These are phyloP conservation scores for Aspergillus incahuasiensis DNA, from an alignment of 495 filamentous ascomycete genomes.

Conservation along the genomic window DNA sequence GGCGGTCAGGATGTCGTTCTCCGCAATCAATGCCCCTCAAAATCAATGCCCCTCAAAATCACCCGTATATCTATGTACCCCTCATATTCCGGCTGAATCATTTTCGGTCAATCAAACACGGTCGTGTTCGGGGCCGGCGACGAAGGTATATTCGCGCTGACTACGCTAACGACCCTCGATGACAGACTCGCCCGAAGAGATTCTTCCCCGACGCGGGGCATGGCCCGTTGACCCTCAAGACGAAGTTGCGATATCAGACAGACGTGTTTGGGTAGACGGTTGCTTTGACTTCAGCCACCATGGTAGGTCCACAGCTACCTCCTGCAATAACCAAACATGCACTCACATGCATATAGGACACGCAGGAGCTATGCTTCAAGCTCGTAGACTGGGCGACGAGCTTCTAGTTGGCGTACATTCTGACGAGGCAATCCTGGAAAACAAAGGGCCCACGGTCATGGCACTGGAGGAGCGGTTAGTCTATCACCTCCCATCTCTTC, in stretches of 20 bases:
- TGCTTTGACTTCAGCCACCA: slow-evolving; percentile 99
- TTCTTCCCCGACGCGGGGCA: slow-evolving; percentile 44
- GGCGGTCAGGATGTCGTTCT: slow-evolving; percentile 2
- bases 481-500: neutral
- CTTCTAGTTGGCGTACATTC: slow-evolving; percentile 90
- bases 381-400: slow-evolving; percentile 77
- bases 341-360: slow-evolving; percentile 56
- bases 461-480: slow-evolving; percentile 76
- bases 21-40: slow-evolving; percentile 2
- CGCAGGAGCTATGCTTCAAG: slow-evolving; percentile 94
- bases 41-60: neutral
- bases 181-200: slow-evolving; percentile 27
- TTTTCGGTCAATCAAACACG: no score
- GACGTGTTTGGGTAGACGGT: slow-evolving; percentile 93
- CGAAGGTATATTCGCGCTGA: no score
- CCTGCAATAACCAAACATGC: slow-evolving; percentile 5
- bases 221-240: slow-evolving; percentile 67
- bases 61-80: no score
- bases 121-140: no score
- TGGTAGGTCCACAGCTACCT: slow-evolving; percentile 45
- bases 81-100: no score
- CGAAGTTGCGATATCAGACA: slow-evolving; percentile 55
- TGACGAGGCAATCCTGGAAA: slow-evolving; percentile 87
- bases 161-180: no score
- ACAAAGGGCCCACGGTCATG: slow-evolving; percentile 99